Conservation (phyloP, 169 alveolate species). For the Cryptosporidium bovis region DNA sequence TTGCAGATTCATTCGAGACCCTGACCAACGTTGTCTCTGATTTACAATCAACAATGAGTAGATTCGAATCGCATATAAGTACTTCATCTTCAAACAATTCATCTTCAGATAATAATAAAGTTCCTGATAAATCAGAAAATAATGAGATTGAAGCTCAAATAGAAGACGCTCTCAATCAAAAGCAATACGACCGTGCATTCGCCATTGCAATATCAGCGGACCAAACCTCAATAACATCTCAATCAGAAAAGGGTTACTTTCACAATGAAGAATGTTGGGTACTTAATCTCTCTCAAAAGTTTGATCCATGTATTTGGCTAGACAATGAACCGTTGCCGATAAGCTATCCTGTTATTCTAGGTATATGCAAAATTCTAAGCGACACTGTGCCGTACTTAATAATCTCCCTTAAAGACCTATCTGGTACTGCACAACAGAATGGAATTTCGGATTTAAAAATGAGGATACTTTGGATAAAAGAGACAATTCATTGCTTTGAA, state of each 20-base stretch:
- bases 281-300: slow-evolving; percentile 31
- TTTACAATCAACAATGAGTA: slow-evolving; percentile 17
- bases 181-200: slow-evolving; percentile 65
- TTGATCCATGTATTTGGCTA: slow-evolving; percentile 56
- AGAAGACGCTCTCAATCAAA: slow-evolving; percentile 30
- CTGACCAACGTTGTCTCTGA: slow-evolving; percentile 34
- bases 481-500: slow-evolving; percentile 60
- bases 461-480: slow-evolving; percentile 48
- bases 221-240: slow-evolving; percentile 41
- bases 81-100: not conserved
- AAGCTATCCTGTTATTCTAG: slow-evolving; percentile 42
- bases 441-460: slow-evolving; percentile 14
- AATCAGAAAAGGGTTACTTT: not conserved
- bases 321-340: slow-evolving; percentile 46
- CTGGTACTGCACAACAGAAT: not conserved
- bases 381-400: slow-evolving; percentile 30
- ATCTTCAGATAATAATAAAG: not conserved
- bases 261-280: slow-evolving; percentile 48
- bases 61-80: slow-evolving; percentile 13
- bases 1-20: slow-evolving; percentile 63
- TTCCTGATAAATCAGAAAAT: not conserved
- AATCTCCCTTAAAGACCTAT: not conserved
- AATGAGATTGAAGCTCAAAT: slow-evolving; percentile 25
- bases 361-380: slow-evolving; percentile 20
- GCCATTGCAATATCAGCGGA: slow-evolving; percentile 65